Evolutionary conservation across 2,329 filamentous ascomycete genomes (phyloP), one percentile per base, ranked within the genome.

Genomic region (Pseudocercospora eumusae): DNA sequence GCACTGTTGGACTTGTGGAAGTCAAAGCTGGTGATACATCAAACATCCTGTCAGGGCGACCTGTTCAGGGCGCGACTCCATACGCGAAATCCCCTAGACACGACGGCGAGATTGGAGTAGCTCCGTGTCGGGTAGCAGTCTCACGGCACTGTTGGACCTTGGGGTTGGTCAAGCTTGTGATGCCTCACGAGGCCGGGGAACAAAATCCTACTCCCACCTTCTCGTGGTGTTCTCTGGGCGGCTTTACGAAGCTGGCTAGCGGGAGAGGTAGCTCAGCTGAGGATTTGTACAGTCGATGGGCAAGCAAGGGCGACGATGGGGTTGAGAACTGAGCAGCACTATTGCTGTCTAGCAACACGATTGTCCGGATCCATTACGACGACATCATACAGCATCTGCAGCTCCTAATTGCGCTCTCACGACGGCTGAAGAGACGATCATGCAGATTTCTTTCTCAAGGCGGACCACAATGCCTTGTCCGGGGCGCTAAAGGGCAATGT

Each of bases 171-270:
- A 47, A 47, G 44, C 44, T 47, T 21, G 44, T 47, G 44, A 47
- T 47, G 44, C 44, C 44, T 47, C 21, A 18, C 44, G 44, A 47
- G 44, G 44, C 44, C 44, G 44, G 44, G 44, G 20, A 23, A 47
- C 44, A 18, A 58, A 58, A 52, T 52, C 56, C 45, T 49, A 58
- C 49, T 58, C 45, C 56, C 47, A 58, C 56, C 56, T 58, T 45
- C 56, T 36, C 56, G 56, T 58, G 56, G 56, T 58, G 45, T 45
- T 47, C 52, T 47, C 58, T 60, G 58, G 52, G 52, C 40, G 52
- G 58, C 58, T 60, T 50, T 33, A n/a, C 50, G 58, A 60, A 56
- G 58, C 58, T 47, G 58, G 58, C 58, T 52, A 54, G 54, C 45
- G 28, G 58, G 58, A 56, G 45, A 52, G 58, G 58, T 55, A 52